Evolutionary conservation across 2,329 filamentous ascomycete species (phyloP), one percentile per base, ranked within the genome.

Genomic region (Aspergillus sp.): DNA sequence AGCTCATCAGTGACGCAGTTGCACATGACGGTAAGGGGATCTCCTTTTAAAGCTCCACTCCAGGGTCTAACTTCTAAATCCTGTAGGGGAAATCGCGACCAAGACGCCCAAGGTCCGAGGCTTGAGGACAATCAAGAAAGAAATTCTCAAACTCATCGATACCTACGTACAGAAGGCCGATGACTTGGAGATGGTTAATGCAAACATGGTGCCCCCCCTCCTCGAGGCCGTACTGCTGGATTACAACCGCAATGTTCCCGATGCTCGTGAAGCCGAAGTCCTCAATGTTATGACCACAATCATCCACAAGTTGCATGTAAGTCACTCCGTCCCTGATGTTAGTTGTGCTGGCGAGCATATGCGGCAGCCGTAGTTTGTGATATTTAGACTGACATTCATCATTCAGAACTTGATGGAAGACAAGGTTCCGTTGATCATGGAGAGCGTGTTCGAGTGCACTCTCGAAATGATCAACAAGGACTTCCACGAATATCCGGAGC

Each of bases 391-490:
- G 34, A 38, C 34, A 38, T 16, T 9, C 17, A 52, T 21, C 34
- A 50, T 45, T 53, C 65, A 95, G 89, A 84, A 85, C 61, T 81
- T 97, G 67, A 99, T 99, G 95, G 94, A 97, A 71, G 94, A 97
- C 69, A 94, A 97, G 74, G 91, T 99, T 41, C 91, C 94, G 9
- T 88, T 88, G 45, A 97, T 99, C 67, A 96, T 99, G 89, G 92
- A 97, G 73, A 95, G 93, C 62, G 91, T 99, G 21, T 99, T 99
- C 66, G 93, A 97, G 74, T 97, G 93, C 78, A 99, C 94, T 3
- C 80, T 99, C 52, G 91, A 96, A 66, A 99, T 99, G 94, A 99
- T 99, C 78, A 99, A 97, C 84, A 99, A 99, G 78, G 94, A 99
- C 74, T 99, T 99, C 75, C 97, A 95, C 44, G 94, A 99, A 70